A percentile compares a stretch with the other conserved stretches of the same genome.
Evolutionary conservation across 176 grass and related monocot species (phyloP).

Genomic region (Aechmea fasciata): DNA sequence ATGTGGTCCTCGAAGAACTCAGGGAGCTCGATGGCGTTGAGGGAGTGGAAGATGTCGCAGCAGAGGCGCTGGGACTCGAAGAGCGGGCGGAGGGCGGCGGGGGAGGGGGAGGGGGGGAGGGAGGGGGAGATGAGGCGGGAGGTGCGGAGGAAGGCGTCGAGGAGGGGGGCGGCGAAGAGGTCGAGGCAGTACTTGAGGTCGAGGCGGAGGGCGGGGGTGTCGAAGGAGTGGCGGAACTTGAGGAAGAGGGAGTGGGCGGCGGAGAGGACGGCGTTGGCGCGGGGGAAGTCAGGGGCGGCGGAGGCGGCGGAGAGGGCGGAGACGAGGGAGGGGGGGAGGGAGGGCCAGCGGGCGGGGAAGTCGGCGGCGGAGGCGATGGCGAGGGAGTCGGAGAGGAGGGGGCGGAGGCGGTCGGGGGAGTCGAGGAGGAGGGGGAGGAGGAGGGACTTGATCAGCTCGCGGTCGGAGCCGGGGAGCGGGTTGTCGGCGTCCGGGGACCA

Average conservation of each 20-base stretch:
- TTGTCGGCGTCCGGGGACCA: conserved; percentile 44
- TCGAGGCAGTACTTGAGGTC: conserved; percentile 98
- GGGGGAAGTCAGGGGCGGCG: conserved; percentile 30
- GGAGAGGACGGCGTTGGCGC: conserved; percentile 63
- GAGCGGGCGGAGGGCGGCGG: conserved; percentile 42
- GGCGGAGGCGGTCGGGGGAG: conserved; percentile 57
- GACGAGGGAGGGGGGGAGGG: conserved; percentile 71
- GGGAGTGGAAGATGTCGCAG: conserved; percentile 90
- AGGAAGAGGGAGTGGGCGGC: conserved; percentile 63
- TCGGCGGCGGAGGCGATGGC: conserved; percentile 53
- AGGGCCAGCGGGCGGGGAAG: conserved; percentile 67
- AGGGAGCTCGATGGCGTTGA: conserved; percentile 85
- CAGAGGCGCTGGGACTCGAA: conserved; percentile 80
- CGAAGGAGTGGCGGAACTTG: conserved; percentile 83
- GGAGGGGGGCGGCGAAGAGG: conserved; percentile 55
- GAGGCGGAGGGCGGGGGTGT: conserved; percentile 59
- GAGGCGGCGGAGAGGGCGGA: conserved; percentile 47
- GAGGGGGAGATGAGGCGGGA: conserved; percentile 49
- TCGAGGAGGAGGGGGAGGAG: conserved; percentile 78
- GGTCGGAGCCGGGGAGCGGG: conserved; percentile 43
- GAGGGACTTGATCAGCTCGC: conserved; percentile 55
- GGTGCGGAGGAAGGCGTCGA: conserved; percentile 73
- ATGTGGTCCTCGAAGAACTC: conserved; percentile 99
- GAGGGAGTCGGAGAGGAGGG: conserved; percentile 70
- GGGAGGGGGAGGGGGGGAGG: conserved; percentile 18